Conservation (phyloP, 1,284 basidiomycete species). For the Neolentinus lepideus region DNA sequence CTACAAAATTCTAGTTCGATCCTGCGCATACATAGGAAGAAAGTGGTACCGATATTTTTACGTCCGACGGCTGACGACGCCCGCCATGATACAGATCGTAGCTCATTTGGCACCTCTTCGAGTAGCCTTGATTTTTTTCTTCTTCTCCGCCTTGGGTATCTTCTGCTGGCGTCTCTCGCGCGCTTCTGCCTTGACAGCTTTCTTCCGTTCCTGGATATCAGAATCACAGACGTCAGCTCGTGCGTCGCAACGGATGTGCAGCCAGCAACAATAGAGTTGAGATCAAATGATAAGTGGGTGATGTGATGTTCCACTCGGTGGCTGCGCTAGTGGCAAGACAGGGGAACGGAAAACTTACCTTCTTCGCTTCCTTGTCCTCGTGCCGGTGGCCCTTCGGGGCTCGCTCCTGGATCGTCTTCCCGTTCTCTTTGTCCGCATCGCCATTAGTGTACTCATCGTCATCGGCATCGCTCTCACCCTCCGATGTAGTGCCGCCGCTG, state of each 20-base stretch:
- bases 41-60: too few relatives aligned
- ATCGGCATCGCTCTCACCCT: conserved; percentile 13
- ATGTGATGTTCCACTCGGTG: not conserved
- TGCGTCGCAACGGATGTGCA: not conserved
- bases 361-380: conserved; percentile 90
- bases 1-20: not conserved
- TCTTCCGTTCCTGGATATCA: conserved; percentile 72
- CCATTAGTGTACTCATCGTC: conserved; percentile 21
- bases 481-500: not conserved
- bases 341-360: conserved; percentile 32
- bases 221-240: not conserved
- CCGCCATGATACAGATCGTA: too few relatives aligned
- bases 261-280: not conserved
- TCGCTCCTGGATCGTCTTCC: conserved; percentile 36
- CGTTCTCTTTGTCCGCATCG: conserved; percentile 18
- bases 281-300: conserved; percentile 6
- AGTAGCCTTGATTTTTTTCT: conserved; percentile 67
- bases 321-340: conserved; percentile 5
- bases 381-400: conserved; percentile 79
- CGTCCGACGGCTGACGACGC: too few relatives aligned
- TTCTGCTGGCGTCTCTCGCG: conserved; percentile 86
- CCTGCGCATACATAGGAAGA: too few relatives aligned
- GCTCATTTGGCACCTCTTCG: conserved; percentile 2
- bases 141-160: conserved; percentile 93
- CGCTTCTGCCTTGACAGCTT: conserved; percentile 79